Evolutionary conservation across 306 rosid genomes (phyloP), one percentile per base, ranked within the genome.

Genomic region (Leucaena leucocephala): DNA sequence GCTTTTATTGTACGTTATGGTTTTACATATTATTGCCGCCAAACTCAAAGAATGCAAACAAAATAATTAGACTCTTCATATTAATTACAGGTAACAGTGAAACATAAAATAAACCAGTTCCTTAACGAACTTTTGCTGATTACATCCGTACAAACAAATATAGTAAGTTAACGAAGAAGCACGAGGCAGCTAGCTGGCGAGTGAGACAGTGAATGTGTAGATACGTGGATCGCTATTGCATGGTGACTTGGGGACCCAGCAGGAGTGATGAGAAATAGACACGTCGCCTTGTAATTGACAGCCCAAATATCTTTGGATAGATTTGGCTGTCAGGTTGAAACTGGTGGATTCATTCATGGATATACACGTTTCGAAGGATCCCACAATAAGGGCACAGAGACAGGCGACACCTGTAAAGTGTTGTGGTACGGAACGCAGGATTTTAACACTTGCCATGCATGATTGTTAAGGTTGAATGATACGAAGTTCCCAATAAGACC

Each of bases 201-300:
- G 27, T 27, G 27, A 27, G 27, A 27, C 27, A 19, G 35, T 21
- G 63, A 19, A 57, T 1, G 10, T 8, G 3, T 4, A 57, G 9
- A 57, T 22, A 22, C 63, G 15, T 57, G 35, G 33, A 57, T 19
- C 13, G 12, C 34, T 57, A 21, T 27, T 4, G 36, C 35, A 21
- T 21, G 65, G 40, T 33, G 67, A 33, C 16, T 12, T 27, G 27
- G 12, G 36, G 63, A 21, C 35, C 63, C 77, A 4, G 10, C 3
- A 3, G 39, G 3, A 42, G 48, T 10, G 8, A 14, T 52, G 22
- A 68, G 78, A 62, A 55, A 2, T 2, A 4, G 86, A 84, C 89
- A 84, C 49, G 39, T 88, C 71, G 84, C 86, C 82, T 19, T 34
- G 70, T 79, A 70, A 80, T 73, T 78, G 82, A 38, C 62, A 57